Evolutionary conservation across 768 basidiomycete genomes (phyloP).

Genomic region (Saitozyma sp.): DNA sequence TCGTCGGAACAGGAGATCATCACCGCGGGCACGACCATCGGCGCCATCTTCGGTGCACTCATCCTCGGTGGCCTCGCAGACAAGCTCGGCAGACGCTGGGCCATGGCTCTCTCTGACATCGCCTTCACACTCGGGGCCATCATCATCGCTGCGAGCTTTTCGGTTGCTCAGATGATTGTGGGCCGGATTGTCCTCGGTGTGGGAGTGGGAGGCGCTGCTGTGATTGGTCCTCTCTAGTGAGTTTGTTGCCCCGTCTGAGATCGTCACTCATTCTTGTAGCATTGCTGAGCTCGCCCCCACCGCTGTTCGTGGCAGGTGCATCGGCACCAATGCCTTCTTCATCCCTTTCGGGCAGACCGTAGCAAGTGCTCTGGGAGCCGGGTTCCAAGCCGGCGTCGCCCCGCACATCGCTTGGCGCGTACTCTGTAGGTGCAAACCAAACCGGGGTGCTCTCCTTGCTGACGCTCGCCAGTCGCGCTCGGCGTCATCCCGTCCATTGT

Average conservation of each 20-base stretch:
- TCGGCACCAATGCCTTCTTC: too few species aligned
- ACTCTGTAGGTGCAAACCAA: neutral
- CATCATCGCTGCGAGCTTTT: conserved; percentile 24
- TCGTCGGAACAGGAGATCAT: conserved; percentile 20
- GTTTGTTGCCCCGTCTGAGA: too few species aligned
- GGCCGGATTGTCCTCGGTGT: conserved; percentile 29
- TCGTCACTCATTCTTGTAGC: too few species aligned
- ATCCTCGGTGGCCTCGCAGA: too few species aligned
- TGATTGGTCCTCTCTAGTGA: too few species aligned
- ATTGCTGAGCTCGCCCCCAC: too few species aligned
- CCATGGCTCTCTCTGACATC: conserved; percentile 14
- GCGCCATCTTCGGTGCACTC: conserved; percentile 19
- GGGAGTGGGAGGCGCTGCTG: conserved; percentile 14
- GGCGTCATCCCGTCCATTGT: conserved; percentile 21
- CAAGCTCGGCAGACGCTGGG: conserved; percentile 16
- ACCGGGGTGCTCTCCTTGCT: too few species aligned
- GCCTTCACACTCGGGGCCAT: conserved; percentile 22
- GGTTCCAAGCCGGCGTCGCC: neutral
- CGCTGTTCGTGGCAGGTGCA: too few species aligned
- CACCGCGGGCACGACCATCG: conserved; percentile 24
- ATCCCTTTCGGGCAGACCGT: too few species aligned
- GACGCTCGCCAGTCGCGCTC: conserved; percentile 9
- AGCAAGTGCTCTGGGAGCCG: too few species aligned
- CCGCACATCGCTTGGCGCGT: conserved; percentile 16
- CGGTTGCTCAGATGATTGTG: conserved; percentile 24